phyloP scores from a whole-genome alignment of 495 filamentous ascomycete genomes.

The Clavariopsis aquatica region DNA sequence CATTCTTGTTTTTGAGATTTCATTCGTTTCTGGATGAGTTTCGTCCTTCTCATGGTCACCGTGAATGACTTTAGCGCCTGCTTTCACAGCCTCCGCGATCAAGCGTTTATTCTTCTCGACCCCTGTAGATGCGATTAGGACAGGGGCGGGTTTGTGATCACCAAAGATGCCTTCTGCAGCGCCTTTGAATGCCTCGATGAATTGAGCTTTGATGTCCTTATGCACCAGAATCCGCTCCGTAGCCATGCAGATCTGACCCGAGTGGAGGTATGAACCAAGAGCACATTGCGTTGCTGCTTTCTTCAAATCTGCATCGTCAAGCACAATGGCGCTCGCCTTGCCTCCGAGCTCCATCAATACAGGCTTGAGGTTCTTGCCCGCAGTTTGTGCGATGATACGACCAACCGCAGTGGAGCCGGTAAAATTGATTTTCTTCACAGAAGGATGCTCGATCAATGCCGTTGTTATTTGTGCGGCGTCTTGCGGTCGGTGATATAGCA shows the following conservation, averaged over 20 bases:
- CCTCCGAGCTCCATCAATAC: conserved; percentile 66
- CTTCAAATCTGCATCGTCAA: conserved; percentile 61
- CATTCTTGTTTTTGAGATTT: conserved; percentile 59
- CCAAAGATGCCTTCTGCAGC: conserved; percentile 39
- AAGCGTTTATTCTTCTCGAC: conserved; percentile 62
- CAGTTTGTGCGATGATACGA: conserved; percentile 57
- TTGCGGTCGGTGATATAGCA: conserved; percentile 54
- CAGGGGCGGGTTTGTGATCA: conserved; percentile 48
- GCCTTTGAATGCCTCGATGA: conserved; percentile 60
- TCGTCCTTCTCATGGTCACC: conserved; percentile 52
- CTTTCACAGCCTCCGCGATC: conserved; percentile 62
- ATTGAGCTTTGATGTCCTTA: conserved; percentile 63
- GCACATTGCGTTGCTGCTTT: conserved; percentile 56
- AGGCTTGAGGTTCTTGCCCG: conserved; percentile 66
- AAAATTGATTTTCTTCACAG: conserved; percentile 64
- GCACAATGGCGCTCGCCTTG: conserved; percentile 61
- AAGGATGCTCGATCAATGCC: conserved; percentile 57
- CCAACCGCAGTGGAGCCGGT: conserved; percentile 61
- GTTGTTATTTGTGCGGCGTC: conserved; percentile 60
- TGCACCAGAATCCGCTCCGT: conserved; percentile 88
- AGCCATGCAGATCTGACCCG: conserved; percentile 89
- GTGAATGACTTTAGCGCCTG: conserved; percentile 68
- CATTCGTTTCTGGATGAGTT: conserved; percentile 46
- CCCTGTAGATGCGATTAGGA: conserved; percentile 61
- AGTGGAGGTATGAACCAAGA: conserved; percentile 57